Base-by-base conservation (phyloP, 192 early-diverging fungal genomes). In the Umbelopsis sp. region DNA sequence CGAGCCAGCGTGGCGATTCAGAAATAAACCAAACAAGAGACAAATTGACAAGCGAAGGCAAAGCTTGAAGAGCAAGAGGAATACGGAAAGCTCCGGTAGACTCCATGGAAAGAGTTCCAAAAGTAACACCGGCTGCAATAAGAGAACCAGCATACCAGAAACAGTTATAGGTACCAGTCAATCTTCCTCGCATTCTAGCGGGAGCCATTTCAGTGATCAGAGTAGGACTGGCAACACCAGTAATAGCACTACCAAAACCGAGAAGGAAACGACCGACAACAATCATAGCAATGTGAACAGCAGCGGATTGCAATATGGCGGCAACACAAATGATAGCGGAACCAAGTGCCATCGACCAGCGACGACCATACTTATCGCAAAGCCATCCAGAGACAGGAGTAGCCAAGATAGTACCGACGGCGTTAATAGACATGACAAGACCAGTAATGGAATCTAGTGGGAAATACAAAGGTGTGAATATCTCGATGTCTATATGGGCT, bases 121-220 rank as follows among this genome's bases (percentile, higher is more conserved):
- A 89, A 21, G 84, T 79, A 17, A 91, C 79, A 69, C 85, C 78
- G 69, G 82, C 88, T 41, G 78, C 81, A 26, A 71, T 68, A 10
- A 83, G 41, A 84, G 83, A 43, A 86, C 81, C 49, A 83, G 74
- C 66, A 87, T 86, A 36, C 89, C 84, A 44, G 76, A 73, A 53
- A 81, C 76, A 9, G 82, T 76, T 36, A 80, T 78, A 16, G 80
- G 85, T 66, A 38, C 74, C 82, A 44, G 77, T 91, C 92, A 95
- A 84, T n/a, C 90, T 87, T 29, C 93, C 93, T 73, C 93, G 91
- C 72, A 93, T 90, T 20, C 83, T 72, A 45, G 90, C 76, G 7
- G 91, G 91, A 9, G 93, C 87, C 9, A 93, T 89, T 71, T 95
- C 93, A 24, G 92, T 88, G 65, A 87, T 85, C 44, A 59, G 77